phyloP scores from a whole-genome alignment of 2,329 filamentous ascomycete species.

The Alternaria solani region DNA sequence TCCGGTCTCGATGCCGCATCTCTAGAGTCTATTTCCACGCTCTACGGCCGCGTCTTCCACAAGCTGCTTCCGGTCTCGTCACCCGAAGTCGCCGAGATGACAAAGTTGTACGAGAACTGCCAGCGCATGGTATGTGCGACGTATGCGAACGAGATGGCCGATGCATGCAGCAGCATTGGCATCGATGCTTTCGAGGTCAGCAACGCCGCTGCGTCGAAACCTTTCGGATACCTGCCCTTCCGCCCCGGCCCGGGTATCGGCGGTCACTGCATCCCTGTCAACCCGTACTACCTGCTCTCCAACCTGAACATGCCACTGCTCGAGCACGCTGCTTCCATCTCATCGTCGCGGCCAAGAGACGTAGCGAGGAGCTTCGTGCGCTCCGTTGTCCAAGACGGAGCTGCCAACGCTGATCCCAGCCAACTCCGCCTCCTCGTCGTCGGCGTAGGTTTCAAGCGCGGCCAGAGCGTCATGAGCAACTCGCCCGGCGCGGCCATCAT shows the following conservation, averaged over 20 bases:
- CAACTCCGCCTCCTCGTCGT: constrained; percentile 60
- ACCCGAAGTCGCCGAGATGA: constrained; percentile 66
- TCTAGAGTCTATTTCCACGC: constrained; percentile 54
- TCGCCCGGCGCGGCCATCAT: constrained; percentile 58
- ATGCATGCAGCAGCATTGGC: constrained; percentile 56
- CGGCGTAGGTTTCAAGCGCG: constrained; percentile 61
- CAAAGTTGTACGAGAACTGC: constrained; percentile 67
- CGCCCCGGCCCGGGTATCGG: constrained; percentile 61
- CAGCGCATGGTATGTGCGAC: constrained; percentile 65
- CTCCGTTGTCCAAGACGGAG: constrained; percentile 4
- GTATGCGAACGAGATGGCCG: constrained; percentile 65
- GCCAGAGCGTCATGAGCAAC: constrained; percentile 58
- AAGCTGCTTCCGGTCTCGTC: constrained; percentile 60
- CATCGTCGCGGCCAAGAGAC: constrained; percentile 53
- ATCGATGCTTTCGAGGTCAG: constrained; percentile 63
- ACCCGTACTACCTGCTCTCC: constrained; percentile 60
- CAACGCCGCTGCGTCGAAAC: constrained; percentile 57
- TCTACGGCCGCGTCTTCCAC: constrained; percentile 61
- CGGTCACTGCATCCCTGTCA: constrained; percentile 65
- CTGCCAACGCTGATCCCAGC: constrained; percentile 6
- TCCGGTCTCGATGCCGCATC: constrained; percentile 57
- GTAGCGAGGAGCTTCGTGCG: constrained; percentile 32
- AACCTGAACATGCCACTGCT: constrained; percentile 60
- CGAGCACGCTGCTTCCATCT: constrained; percentile 54
- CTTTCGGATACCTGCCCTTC: constrained; percentile 62